A percentile compares a stretch with the other conserved stretches of the same genome.
These are phyloP conservation scores for Trichoderma citrinoviride DNA, from an alignment of 2,329 filamentous ascomycete species.

Conservation along the genomic window DNA sequence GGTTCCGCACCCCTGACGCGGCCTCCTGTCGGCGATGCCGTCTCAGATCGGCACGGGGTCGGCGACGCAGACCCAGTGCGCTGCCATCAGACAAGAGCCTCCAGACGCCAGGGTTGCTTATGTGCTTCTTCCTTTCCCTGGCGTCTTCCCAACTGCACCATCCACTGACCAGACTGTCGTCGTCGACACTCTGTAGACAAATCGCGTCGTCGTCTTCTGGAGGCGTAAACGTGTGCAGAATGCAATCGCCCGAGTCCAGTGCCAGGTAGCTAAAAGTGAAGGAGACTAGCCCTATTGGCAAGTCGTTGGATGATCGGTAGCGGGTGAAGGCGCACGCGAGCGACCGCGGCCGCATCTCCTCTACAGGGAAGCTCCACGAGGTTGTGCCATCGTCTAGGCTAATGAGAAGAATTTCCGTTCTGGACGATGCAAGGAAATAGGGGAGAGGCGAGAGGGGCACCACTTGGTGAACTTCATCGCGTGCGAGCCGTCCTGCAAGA, in stretches of 20 bases:
- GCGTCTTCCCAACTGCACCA: conserved; percentile 53
- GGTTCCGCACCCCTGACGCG: conserved; percentile 31
- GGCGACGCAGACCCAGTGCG: conserved; percentile 61
- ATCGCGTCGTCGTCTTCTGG: conserved; percentile 54
- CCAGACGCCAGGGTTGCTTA: conserved; percentile 65
- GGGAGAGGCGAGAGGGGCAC: conserved; percentile 58
- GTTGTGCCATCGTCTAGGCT: conserved; percentile 44
- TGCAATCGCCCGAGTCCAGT: conserved; percentile 57
- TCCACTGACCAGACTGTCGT: conserved; percentile 38
- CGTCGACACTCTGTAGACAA: conserved; percentile 47
- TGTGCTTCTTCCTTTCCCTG: conserved; percentile 49
- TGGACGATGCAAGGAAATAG: conserved; percentile 59
- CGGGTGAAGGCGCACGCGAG: conserved; percentile 58
- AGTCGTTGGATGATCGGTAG: conserved; percentile 45
- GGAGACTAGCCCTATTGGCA: conserved; percentile 55
- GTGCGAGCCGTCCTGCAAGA: conserved; percentile 42
- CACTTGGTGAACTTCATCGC: conserved; percentile 51
- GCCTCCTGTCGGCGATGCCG: conserved; percentile 19
- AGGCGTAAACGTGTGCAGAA: conserved; percentile 63
- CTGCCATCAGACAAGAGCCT: conserved; percentile 58
- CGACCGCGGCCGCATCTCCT: conserved; percentile 56
- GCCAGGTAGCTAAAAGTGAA: conserved; percentile 65
- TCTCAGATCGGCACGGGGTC: conserved; percentile 29
- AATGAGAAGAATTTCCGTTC: conserved; percentile 57
- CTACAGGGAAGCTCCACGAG: conserved; percentile 61